A percentile compares a stretch with the other conserved stretches of the same genome.
Evolutionary conservation across 441 rosid species (phyloP).

Genomic region (Cnidoscolus chayamansa): DNA sequence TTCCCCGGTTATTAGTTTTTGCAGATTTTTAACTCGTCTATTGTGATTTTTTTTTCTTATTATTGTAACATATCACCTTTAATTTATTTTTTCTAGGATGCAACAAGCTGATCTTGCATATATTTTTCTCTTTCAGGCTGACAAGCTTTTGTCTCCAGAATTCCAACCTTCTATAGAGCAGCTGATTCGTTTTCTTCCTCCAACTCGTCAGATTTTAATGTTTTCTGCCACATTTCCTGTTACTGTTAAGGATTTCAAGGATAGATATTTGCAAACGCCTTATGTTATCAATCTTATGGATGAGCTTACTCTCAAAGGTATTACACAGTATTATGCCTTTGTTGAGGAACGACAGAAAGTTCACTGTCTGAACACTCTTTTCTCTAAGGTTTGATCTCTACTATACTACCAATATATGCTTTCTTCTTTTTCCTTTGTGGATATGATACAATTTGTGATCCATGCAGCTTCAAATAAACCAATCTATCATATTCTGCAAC

Average conservation of each 20-base stretch:
- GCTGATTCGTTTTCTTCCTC: conserved; percentile 77
- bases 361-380: conserved; percentile 92
- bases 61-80: background rate
- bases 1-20: background rate
- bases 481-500: conserved; percentile 96
- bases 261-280: conserved; percentile 73
- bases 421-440: background rate
- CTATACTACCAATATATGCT: conserved; percentile 11
- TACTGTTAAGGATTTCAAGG: conserved; percentile 94
- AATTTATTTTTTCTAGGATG: background rate
- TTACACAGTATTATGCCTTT: conserved; percentile 92
- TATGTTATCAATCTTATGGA: conserved; percentile 96
- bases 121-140: conserved; percentile 62
- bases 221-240: conserved; percentile 97
- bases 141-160: conserved; percentile 96
- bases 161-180: conserved; percentile 95
- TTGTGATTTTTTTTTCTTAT: background rate
- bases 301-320: conserved; percentile 97
- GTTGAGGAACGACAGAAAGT: conserved; percentile 99
- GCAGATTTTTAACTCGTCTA: background rate
- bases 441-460: conserved; percentile 19
- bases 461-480: conserved; percentile 95
- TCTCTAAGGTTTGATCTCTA: conserved; percentile 72
- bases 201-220: conserved; percentile 85
- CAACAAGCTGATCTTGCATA: conserved; percentile 28